These are phyloP conservation scores for Hebeloma cylindrosporum DNA, from an alignment of 768 basidiomycete genomes.

Conservation along the genomic window DNA sequence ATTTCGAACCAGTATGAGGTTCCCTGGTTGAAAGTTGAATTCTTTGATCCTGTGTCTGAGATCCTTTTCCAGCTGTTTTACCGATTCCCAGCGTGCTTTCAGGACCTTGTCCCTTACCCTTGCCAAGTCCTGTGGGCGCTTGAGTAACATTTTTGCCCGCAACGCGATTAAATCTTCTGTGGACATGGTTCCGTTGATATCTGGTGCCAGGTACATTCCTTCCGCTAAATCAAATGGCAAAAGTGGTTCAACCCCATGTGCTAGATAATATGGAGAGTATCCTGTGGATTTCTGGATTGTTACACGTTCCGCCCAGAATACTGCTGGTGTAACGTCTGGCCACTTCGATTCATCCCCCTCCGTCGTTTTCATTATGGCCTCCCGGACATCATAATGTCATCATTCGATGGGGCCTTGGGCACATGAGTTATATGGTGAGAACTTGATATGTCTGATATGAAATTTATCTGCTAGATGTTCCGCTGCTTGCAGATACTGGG, in stretches of 20 bases:
- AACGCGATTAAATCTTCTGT: constrained; percentile 12
- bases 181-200: background rate
- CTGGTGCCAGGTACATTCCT: constrained; percentile 9
- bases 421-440: constrained; percentile 39
- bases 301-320: constrained; percentile 24
- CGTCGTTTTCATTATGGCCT: constrained; percentile 30
- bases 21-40: background rate
- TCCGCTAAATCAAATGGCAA: constrained; percentile 10
- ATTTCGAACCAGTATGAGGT: background rate
- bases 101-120: background rate
- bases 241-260: constrained; percentile 30
- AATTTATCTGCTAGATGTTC: constrained; percentile 13
- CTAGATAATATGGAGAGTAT: constrained; percentile 31
- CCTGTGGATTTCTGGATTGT: constrained; percentile 26
- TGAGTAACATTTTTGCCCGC: background rate
- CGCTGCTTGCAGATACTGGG: constrained; percentile 17
- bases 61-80: background rate
- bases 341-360: constrained; percentile 25
- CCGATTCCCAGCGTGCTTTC: background rate
- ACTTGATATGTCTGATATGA: constrained; percentile 35
- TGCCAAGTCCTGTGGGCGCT: background rate
- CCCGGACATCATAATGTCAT: constrained; percentile 22
- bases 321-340: constrained; percentile 25
- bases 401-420: constrained; percentile 36
- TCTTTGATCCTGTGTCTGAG: background rate